Conservation (phyloP, 345 rosid genomes). For the Cardamine resedifolia region DNA sequence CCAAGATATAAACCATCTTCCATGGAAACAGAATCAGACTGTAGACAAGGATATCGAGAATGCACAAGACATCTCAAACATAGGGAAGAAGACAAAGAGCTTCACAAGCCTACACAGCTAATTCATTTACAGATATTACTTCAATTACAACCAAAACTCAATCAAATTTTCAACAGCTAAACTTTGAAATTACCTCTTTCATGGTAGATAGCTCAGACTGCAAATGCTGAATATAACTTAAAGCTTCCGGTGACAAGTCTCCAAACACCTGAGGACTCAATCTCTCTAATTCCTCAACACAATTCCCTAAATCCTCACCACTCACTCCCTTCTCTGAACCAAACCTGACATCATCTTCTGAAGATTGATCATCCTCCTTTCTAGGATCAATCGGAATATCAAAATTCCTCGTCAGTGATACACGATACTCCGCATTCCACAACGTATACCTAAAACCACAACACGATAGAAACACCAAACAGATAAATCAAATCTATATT, state of each 20-base stretch:
- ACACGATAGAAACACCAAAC: background rate
- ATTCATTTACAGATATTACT: background rate
- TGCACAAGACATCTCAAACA: background rate
- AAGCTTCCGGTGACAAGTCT: conserved; percentile 69
- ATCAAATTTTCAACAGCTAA: background rate
- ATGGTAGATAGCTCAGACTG: conserved; percentile 57
- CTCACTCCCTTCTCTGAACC: conserved; percentile 35
- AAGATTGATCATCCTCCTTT: conserved; percentile 27
- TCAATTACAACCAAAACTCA: background rate
- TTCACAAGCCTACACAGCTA: background rate
- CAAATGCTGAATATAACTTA: conserved; percentile 61
- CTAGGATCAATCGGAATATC: conserved; percentile 45
- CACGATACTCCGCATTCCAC: conserved; percentile 94
- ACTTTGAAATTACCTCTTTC: conserved; percentile 50
- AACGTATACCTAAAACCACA: conserved; percentile 63
- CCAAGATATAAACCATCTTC: background rate
- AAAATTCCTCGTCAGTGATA: conserved; percentile 69
- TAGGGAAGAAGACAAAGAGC: background rate
- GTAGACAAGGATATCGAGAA: background rate
- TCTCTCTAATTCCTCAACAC: conserved; percentile 48
- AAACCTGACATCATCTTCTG: conserved; percentile 27
- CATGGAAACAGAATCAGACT: conserved; percentile 2
- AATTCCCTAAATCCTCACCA: conserved; percentile 39
- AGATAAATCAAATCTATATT: background rate
- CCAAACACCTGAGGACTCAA: conserved; percentile 58